Evolutionary conservation across 495 filamentous ascomycete species (phyloP).

Genomic region (Podospora anserina): DNA sequence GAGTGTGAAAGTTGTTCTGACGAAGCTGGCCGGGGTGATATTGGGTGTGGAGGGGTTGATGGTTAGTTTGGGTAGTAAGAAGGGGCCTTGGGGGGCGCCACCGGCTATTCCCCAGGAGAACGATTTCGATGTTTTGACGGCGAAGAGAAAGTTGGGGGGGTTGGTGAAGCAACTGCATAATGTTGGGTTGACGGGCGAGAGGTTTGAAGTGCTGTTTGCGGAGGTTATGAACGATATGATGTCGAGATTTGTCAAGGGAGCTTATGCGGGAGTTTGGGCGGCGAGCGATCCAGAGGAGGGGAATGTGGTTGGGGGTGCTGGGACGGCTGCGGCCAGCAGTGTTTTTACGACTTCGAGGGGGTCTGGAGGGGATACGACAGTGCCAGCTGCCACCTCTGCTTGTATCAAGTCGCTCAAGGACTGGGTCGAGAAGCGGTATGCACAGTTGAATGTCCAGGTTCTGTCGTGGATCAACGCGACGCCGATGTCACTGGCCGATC

Average conservation of each 20-base stretch:
- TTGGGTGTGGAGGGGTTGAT: neutral
- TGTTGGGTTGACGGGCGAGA: conserved; percentile 71
- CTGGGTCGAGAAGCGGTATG: conserved; percentile 72
- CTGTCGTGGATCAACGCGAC: conserved; percentile 38
- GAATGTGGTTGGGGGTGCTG: neutral
- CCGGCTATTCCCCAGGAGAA: conserved; percentile 23
- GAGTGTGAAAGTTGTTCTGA: conserved; percentile 53
- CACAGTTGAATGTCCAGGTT: conserved; percentile 63
- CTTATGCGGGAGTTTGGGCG: conserved; percentile 59
- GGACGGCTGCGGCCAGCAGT: conserved; percentile 3
- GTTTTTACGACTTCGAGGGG: conserved; percentile 20
- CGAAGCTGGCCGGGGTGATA: conserved; percentile 51
- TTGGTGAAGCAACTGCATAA: conserved; percentile 61
- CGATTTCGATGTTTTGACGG: conserved; percentile 34
- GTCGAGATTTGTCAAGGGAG: conserved; percentile 59
- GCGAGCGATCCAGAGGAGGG: conserved; percentile 13
- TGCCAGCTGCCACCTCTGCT: conserved; percentile 47
- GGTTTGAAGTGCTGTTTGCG: conserved; percentile 72
- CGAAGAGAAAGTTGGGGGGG: conserved; percentile 53
- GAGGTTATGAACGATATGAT: conserved; percentile 68
- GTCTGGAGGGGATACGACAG: conserved; percentile 23
- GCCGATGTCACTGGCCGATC: conserved; percentile 54
- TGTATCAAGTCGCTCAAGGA: conserved; percentile 57
- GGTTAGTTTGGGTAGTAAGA: conserved; percentile 8
- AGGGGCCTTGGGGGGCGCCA: conserved; percentile 17